Base-by-base conservation (phyloP, 768 basidiomycete species). In the Termitomyces sp. region DNA sequence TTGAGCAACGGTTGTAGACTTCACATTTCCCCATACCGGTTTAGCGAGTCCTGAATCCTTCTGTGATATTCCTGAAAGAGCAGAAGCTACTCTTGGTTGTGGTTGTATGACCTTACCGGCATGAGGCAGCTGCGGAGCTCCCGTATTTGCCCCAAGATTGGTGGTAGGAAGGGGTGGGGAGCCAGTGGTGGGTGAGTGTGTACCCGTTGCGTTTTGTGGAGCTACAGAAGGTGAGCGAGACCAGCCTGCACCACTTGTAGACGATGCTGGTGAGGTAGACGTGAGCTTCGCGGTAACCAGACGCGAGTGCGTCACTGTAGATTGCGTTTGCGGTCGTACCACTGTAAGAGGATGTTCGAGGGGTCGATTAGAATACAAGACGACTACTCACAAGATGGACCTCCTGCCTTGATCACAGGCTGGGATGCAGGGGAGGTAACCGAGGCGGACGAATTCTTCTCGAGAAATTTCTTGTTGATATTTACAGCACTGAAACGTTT, bases 381-480 rank as follows among this genome's bases (percentile, higher is more conserved):
- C 41, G 2, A 52, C 32, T 25, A 74, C 84, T 67, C 68, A 88
- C 87, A 75, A 60, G 73, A 72, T 42, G 82, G 68, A 46, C 75
- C 77, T 32, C 79, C 81, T 10, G 79, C 59, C 71, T 85, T 89
- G 56, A 71, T 61, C 41, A 76, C 64, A 46, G 74, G 66, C 21
- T 80, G 71, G 27, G 78, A 72, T 48, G 75, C 64, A 19, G 81
- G 73, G 35, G 76, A 65, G 25, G 82, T 68, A 46, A 75, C 72
- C 25, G 84, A 76, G 41, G 83, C 75, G 42, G 85, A 70, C 6
- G 84, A 84, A 54, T 88, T 89, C 80, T 95, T 96, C 76, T 94
- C 90, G 42, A 98, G 76, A 71, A 98, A 98, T 72, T 91, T 93
- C 83, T 94, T 96, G 77, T 92, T 96, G 71, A 98, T 92, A 68